Base-by-base conservation (phyloP, 2,329 filamentous ascomycete genomes). In the Aspergillus pseudotamarii region DNA sequence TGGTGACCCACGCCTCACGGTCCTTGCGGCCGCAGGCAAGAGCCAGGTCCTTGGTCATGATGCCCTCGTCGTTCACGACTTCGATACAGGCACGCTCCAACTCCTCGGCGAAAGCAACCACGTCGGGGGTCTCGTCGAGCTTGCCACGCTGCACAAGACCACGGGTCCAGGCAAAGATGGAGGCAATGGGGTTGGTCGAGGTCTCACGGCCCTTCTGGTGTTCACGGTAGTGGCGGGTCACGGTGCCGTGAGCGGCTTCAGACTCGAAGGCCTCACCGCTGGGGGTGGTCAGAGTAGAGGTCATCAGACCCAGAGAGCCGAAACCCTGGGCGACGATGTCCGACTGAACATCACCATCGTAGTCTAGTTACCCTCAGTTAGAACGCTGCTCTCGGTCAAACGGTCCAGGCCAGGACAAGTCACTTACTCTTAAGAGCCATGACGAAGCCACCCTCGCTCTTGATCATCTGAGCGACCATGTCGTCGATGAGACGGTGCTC, bases 381-480 rank as follows among this genome's bases (percentile, higher is more conserved):
- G 61, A 16, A 57, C 74, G 61, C 45, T 28, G 46, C 6, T 11
- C 26, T 30, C 19, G 14, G 14, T 11, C 26, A 9, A 26, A 48
- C 45, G 30, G 30, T n/a, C 26, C 50, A 53, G 2, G 19, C 11
- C 46, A 16, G 36, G 41, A 55, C 34, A 3, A 8, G 26, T 55
- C 28, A 58, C 89, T 80, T 78, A 96, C 93, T 98, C 90, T 99
- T 99, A 80, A 98, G 88, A 66, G 95, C 95, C 86, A 98, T 97
- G 78, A 98, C 88, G 82, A 95, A 97, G 68, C 95, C 95, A 72
- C 95, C 95, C 74, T 90, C 88, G 82, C 91, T 95, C 91, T 99
- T 99, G 86, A 99, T 91, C 95, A 99, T 99, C 87, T 99, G 95
- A 57, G 95, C 95, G 68, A 99, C 95, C 95, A 99, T 98, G 83